These are phyloP conservation scores for Neurospora sp. DNA, from an alignment of 2,329 filamentous ascomycete genomes.

Conservation along the genomic window DNA sequence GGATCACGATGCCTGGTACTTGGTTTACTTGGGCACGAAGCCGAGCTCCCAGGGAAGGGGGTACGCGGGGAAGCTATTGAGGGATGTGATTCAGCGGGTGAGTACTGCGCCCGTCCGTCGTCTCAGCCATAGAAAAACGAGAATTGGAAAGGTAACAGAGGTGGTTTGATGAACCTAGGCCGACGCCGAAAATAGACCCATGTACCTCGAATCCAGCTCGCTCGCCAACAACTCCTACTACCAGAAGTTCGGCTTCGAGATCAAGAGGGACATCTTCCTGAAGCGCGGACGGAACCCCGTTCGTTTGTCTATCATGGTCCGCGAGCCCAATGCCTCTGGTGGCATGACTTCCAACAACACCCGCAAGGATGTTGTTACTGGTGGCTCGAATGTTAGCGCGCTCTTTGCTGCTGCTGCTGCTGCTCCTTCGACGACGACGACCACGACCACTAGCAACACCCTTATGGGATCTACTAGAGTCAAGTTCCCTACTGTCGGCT, in stretches of 20 bases:
- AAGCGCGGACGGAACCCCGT: slow-evolving; percentile 49
- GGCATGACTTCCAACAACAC: slow-evolving; percentile 1
- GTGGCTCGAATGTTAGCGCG: neutral
- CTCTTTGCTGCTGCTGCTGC: neutral
- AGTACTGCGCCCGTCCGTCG: slow-evolving; percentile 15
- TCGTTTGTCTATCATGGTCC: slow-evolving; percentile 70
- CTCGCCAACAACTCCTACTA: slow-evolving; percentile 62
- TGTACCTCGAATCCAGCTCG: slow-evolving; percentile 74
- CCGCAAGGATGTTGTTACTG: slow-evolving; percentile 13
- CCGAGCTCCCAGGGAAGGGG: slow-evolving; percentile 61
- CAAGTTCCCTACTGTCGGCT: neutral
- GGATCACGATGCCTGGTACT: slow-evolving; percentile 64
- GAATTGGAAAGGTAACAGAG: neutral
- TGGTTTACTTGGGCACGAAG: slow-evolving; percentile 74
- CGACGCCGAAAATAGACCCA: slow-evolving; percentile 55
- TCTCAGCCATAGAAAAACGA: neutral
- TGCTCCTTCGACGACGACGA: neutral
- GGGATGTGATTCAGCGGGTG: slow-evolving; percentile 57
- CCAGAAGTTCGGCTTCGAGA: slow-evolving; percentile 63
- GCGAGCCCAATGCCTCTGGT: slow-evolving; percentile 47
- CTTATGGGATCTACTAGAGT: neutral
- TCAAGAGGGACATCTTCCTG: slow-evolving; percentile 53
- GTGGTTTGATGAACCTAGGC: slow-evolving; percentile 34
- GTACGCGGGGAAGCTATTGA: slow-evolving; percentile 61
- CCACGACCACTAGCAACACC: neutral